Conservation (phyloP, 202 grass and related monocot genomes). For the Alloteropsis angusta region DNA sequence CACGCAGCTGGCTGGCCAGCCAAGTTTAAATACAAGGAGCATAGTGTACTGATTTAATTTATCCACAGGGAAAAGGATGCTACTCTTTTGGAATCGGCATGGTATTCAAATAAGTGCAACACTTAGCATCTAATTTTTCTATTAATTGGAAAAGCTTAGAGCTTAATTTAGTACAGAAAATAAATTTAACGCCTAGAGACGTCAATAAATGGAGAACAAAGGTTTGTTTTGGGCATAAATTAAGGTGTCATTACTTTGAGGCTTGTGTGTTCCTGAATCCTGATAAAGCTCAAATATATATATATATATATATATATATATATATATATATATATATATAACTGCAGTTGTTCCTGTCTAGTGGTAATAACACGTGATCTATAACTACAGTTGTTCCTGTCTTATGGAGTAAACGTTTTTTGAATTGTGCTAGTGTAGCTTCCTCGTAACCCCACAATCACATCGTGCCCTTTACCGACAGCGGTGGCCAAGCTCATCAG, state of each 20-base stretch:
- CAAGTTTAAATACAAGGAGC: not conserved
- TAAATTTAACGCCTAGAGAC: not conserved
- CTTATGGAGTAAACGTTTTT: no score
- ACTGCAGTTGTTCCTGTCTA: no score
- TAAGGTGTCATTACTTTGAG: not conserved
- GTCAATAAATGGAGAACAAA: not conserved
- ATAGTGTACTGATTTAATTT: not conserved
- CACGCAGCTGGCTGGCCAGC: not conserved
- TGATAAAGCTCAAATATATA: no score
- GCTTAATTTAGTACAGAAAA: no score
- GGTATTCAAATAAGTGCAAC: not conserved
- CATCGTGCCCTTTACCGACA: no score
- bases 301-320: no score
- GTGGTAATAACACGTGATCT: no score
- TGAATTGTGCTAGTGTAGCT: no score
- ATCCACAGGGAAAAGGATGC: not conserved
- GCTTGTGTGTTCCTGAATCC: not conserved
- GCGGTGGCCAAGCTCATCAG: no score
- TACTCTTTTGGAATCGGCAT: not conserved
- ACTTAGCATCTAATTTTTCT: not conserved
- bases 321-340: no score
- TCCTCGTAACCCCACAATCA: no score
- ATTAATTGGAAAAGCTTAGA: not conserved
- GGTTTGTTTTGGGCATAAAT: not conserved
- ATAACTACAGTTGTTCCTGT: no score